phyloP scores from a whole-genome alignment of 2,329 filamentous ascomycete genomes.

The Venturia effusa region DNA sequence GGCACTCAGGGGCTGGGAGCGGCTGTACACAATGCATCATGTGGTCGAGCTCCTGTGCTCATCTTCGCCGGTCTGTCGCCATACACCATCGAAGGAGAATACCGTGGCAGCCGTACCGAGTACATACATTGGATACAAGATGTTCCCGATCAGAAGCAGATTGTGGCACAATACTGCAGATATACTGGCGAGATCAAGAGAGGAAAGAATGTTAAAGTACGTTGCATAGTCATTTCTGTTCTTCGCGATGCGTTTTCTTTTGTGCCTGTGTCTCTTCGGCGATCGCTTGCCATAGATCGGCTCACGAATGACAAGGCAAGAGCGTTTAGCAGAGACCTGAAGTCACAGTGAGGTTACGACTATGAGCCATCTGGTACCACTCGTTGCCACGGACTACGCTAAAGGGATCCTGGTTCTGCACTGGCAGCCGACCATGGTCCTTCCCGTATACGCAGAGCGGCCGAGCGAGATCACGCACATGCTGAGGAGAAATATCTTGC shows the following conservation, averaged over 20 bases:
- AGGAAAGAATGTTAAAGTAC: slow-evolving; percentile 64
- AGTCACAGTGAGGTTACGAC: not conserved
- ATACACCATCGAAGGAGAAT: slow-evolving; percentile 67
- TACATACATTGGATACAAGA: slow-evolving; percentile 85
- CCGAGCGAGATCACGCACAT: not conserved
- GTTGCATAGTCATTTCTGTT: slow-evolving; percentile 6
- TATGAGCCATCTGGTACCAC: not conserved
- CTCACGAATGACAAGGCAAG: not conserved
- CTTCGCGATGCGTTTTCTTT: not conserved
- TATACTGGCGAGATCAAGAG: slow-evolving; percentile 76
- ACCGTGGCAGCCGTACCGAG: slow-evolving; percentile 60
- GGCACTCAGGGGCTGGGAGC: slow-evolving; percentile 70
- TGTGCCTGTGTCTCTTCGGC: not conserved
- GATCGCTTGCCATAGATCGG: not conserved
- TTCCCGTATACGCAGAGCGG: not conserved
- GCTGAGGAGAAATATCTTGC: not conserved
- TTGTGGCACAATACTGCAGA: slow-evolving; percentile 75
- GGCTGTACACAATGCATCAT: slow-evolving; percentile 69
- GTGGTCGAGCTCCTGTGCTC: slow-evolving; percentile 61
- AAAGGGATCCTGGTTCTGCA: not conserved
- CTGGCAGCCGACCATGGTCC: not conserved
- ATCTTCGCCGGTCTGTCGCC: slow-evolving; percentile 71
- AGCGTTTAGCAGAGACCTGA: not conserved
- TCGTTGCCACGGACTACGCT: not conserved
- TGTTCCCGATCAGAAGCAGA: slow-evolving; percentile 69